Evolutionary conservation across 441 rosid genomes (phyloP).

Genomic region (Brassica hybrid): DNA sequence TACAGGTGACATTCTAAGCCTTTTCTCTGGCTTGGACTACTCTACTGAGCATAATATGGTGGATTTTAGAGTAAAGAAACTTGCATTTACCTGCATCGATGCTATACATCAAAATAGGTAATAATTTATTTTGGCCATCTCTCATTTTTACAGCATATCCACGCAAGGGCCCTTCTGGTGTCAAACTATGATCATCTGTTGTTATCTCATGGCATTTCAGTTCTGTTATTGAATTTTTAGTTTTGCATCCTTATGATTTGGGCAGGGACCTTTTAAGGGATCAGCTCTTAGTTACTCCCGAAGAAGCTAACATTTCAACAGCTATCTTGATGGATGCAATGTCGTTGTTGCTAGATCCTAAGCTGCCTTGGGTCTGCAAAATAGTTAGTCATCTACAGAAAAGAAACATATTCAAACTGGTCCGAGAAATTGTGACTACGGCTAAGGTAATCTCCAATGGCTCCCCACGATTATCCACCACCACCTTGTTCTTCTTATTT

Average conservation of each 20-base stretch:
- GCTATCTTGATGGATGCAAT: constrained; percentile 72
- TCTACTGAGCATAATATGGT: constrained; percentile 56
- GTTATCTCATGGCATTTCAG: constrained; percentile 7
- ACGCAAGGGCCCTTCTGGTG: constrained; percentile 18
- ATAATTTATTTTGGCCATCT: background rate
- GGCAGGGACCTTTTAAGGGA: constrained; percentile 67
- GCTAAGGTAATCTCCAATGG: constrained; percentile 57
- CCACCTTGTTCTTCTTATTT: constrained; percentile 23
- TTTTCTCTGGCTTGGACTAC: constrained; percentile 71
- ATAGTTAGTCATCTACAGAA: constrained; percentile 67
- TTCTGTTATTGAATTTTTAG: constrained; percentile 27
- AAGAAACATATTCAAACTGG: constrained; percentile 59
- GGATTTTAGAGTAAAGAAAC: constrained; percentile 81
- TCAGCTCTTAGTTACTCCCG: constrained; percentile 54
- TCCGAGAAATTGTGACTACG: constrained; percentile 67
- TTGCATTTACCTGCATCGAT: constrained; percentile 73
- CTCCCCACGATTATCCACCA: constrained; percentile 23
- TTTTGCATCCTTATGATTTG: constrained; percentile 38
- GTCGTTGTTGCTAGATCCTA: constrained; percentile 68
- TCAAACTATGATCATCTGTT: constrained; percentile 12
- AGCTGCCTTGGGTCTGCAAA: constrained; percentile 92
- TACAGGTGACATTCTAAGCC: constrained; percentile 71
- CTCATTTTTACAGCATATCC: background rate
- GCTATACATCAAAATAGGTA: constrained; percentile 88
- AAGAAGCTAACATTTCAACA: constrained; percentile 52